Base-by-base conservation (phyloP, 2,329 filamentous ascomycete species). In the Xylariaceae sp. region DNA sequence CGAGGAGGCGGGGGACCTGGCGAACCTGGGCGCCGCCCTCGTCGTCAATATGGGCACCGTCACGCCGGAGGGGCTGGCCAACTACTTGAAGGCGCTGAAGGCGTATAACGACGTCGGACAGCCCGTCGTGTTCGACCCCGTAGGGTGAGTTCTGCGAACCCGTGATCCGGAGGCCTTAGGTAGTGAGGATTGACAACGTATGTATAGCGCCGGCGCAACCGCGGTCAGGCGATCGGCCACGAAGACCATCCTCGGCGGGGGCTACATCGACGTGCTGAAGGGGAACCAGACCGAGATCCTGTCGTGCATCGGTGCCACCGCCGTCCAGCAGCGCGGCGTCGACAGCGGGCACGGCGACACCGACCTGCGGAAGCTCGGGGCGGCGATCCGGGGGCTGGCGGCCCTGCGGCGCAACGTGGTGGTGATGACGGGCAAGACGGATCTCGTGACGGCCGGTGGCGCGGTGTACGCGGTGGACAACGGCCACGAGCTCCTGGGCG, bases 1-100 rank as follows among this genome's bases (percentile, higher is more conserved):
- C 21, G 84, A 87, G 48, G 93, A 98, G 78, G 92, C 92, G 0
- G 71, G 76, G 7, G 93, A 97, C 68, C 81, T 98, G n/a, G 87
- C 89, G 12, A 81, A 80, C 26, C 81, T 96, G 0, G 87, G 88
- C 40, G 91, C 90, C 10, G 85, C 88, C 0, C 82, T 98, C 1
- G 89, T 98, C 44, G 82, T 98, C 69, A 98, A 98, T 75, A 97
- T 97, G 91, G 93, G 93, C 23, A 96, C 91, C 0, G 86, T 93
- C 6, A 95, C 90, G 1, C 85, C 88, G 0, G 89, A 91, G 4
- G 88, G 87, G 37, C 74, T 93, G 2, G 67, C 77, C 10, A 91
- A 90, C 71, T 92, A 95, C 71, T 69, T 85, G 40, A 81, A 87
- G 69, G 92, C 93, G 0, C 77, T 96, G 9, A 76, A 77, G 41